Evolutionary conservation across 192 early-diverging fungal species (phyloP), one percentile per base, ranked within the genome.

Genomic region (Backusella luteola): DNA sequence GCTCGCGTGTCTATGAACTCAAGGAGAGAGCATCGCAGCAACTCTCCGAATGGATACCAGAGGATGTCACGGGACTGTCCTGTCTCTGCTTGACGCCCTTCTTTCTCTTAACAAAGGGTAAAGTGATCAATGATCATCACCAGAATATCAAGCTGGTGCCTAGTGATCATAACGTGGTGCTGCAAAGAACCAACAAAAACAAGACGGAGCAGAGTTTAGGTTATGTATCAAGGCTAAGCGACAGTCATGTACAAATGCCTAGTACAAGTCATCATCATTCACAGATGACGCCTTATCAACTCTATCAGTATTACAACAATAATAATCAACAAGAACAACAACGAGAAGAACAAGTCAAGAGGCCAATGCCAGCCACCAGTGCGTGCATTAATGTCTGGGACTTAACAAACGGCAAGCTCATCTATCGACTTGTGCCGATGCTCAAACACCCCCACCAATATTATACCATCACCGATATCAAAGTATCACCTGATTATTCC

Each of bases 301-400:
- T 76, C 0, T 75, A 80, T 15, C 79, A 73, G 6, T 67, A 49
- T 49, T 56, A 75, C 52, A 23, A 38, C 1, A n/a, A 23, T 53
- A 53, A 23, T 53, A 53, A 9, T 23, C 35, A 26, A 49, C 49
- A 19, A 23, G 39, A 53, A 63, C 34, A 39, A 21, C 2, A 56
- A 52, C n/a, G n/a, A n/a, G n/a, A n/a, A n/a, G 1, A 41, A 36
- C 6, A 71, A 74, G 34, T 9, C 0, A 9, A 52, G 0, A 71
- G 74, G 19, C 42, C 14, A 12, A 73, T 77, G 14, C 73, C 83
- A 15, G 38, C 71, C 5, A 76, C 76, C 34, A 74, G 76, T 46
- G 77, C 77, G 15, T 88, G 85, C 59, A 77, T 88, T 1, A 84
- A 88, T 76, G 85, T 88, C 2, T 88, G 87, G 87, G 81, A 84